These are phyloP conservation scores for Wickerhamiella parazyma DNA, from an alignment of 805 yeast genomes.

Conservation along the genomic window DNA sequence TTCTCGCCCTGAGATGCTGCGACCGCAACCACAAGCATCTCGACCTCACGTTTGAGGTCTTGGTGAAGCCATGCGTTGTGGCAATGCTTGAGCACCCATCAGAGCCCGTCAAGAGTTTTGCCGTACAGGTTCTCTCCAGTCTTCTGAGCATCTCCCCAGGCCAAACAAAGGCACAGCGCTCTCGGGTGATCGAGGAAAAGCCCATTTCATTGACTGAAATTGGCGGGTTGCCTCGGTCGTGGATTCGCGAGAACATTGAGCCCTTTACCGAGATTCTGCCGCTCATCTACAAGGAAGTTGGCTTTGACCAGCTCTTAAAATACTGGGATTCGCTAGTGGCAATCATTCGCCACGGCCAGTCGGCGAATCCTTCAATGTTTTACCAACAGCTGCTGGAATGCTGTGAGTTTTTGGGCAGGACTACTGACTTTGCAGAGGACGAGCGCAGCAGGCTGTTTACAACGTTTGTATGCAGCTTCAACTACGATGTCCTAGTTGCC, in stretches of 20 bases:
- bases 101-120: background rate
- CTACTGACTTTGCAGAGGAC: background rate
- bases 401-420: background rate
- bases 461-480: slow-evolving; percentile 8
- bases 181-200: slow-evolving; percentile 1
- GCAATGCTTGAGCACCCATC: background rate
- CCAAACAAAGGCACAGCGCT: background rate
- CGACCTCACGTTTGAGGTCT: background rate
- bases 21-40: slow-evolving; percentile 1
- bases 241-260: slow-evolving; percentile 1
- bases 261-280: background rate
- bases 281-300: background rate
- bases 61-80: background rate
- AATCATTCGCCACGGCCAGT: slow-evolving; percentile 3
- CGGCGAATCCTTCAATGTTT: background rate
- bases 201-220: background rate
- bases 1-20: slow-evolving; percentile 5
- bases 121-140: background rate
- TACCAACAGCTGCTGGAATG: slow-evolving; percentile 2
- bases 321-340: slow-evolving; percentile 5
- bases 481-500: background rate
- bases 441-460: slow-evolving; percentile 1
- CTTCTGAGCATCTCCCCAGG: background rate
- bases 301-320: background rate
- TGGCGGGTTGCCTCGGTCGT: slow-evolving; percentile 1